Conservation (phyloP, 768 basidiomycete species). For the Phanerochaete carnosa region DNA sequence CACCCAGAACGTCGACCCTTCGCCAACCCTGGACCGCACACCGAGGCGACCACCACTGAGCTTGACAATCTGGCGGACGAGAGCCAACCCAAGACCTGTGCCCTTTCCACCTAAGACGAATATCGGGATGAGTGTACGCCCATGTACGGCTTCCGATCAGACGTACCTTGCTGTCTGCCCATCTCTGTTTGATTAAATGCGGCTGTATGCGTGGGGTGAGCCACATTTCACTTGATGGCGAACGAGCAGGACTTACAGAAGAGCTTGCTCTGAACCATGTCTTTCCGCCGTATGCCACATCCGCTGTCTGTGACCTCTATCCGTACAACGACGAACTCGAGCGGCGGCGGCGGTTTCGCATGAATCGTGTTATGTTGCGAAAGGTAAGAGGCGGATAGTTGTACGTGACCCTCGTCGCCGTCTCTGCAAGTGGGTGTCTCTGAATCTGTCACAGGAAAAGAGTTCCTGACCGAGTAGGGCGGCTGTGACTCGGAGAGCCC, state of each 20-base stretch:
- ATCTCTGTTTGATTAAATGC: conserved; percentile 80
- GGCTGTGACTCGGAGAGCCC: background rate
- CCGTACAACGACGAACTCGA: conserved; percentile 74
- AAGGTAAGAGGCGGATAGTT: conserved; percentile 24
- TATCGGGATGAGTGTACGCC: no score
- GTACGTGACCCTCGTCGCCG: conserved; percentile 17
- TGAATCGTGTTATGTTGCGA: conserved; percentile 49
- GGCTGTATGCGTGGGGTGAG: conserved; percentile 32
- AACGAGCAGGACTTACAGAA: conserved; percentile 43
- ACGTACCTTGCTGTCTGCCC: conserved; percentile 53
- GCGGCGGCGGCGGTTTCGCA: conserved; percentile 31
- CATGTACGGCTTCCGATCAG: no score
- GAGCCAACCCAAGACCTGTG: conserved; percentile 49
- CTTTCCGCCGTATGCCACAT: conserved; percentile 56
- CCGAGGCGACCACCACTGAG: conserved; percentile 46
- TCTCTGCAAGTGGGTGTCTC: conserved; percentile 6
- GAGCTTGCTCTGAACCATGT: conserved; percentile 68
- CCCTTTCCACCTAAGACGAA: conserved; percentile 39
- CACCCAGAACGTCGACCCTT: conserved; percentile 89
- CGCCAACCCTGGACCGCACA: conserved; percentile 39
- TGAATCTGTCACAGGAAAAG: no score
- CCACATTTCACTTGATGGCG: background rate
- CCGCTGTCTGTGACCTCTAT: conserved; percentile 83
- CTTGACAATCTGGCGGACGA: conserved; percentile 52
- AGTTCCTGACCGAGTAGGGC: no score